Evolutionary conservation across 176 grass and related monocot species (phyloP).

Genomic region (Alopecurus myosuroides): DNA sequence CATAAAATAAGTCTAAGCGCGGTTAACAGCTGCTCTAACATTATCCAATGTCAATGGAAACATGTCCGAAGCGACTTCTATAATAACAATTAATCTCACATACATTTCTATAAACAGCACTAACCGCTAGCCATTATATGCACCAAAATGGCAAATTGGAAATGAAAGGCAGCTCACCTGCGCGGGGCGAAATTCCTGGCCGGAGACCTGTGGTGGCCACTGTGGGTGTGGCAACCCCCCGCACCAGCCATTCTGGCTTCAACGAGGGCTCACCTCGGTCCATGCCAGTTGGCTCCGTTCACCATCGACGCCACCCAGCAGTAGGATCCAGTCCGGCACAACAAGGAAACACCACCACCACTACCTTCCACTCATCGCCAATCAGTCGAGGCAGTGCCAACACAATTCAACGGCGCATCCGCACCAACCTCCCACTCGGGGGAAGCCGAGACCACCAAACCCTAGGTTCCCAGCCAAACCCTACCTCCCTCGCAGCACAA

Average conservation of each 20-base stretch:
- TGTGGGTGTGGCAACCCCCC: slow-evolving; percentile 2
- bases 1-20: neutral
- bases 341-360: neutral
- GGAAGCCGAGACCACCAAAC: slow-evolving; percentile 2
- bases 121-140: neutral
- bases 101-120: neutral
- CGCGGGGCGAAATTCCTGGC: slow-evolving; percentile 20
- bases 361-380: neutral
- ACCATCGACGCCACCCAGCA: slow-evolving; percentile 24
- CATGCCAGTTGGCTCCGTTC: slow-evolving; percentile 33
- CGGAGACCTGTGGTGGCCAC: neutral
- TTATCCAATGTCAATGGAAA: neutral
- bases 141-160: neutral
- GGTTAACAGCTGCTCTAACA: neutral
- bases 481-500: neutral
- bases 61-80: neutral
- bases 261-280: slow-evolving; percentile 60
- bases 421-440: neutral
- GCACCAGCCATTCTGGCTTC: slow-evolving; percentile 64
- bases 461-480: slow-evolving; percentile 9
- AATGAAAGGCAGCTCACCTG: slow-evolving; percentile 26
- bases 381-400: neutral
- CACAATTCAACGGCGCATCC: slow-evolving; percentile 7
- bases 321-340: slow-evolving; percentile 21
- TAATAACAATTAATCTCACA: neutral